Evolutionary conservation across 805 yeast species (phyloP), one percentile per base, ranked within the genome.

Genomic region (Kluyveromyces lactis): DNA sequence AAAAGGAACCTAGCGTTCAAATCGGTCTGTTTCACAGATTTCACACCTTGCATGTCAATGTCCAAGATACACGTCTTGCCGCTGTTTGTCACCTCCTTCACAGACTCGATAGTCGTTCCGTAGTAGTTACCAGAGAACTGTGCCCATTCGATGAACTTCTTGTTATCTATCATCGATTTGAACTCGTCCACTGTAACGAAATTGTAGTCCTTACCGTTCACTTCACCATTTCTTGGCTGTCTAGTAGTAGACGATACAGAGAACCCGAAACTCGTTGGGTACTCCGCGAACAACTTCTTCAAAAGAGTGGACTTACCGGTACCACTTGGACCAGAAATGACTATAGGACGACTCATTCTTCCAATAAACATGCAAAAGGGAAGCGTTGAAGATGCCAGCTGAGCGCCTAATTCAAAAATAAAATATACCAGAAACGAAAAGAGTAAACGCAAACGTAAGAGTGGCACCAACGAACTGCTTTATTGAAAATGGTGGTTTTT

Each of bases 41-140:
- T 81, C 54, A 92, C 98, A 50, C 99, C 99, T 68, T 92, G 97
- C 97, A 90, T 89, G 73, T 92, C 99, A 50, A 92, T 92, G 65
- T 92, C 99, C 58, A 92, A 72, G 46, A 92, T 80, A 69, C 97
- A 92, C 39, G 80, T 81, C 62, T 73, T 77, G 52, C 86, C 84
- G 44, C 71, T 60, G 38, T 64, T 63, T 24, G 70, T 62, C 31
- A 66, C 72, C 33, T 72, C 68, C 51, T 83, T 73, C 33, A 92
- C 97, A 23, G 95, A 81, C 56, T 77, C 81, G 53, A 86, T 71
- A 34, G 95, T 72, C 36, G 98, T 92, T 43, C 99, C 99, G 65
- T 92, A 92, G 71, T 84, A 89, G 72, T 92, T 92, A 38, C 97
- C 97, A 10, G 95, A 86, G 57, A 92, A 92, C 65, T 87, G 92